These are phyloP conservation scores for Citrus reticulata DNA, from an alignment of 345 rosid genomes.

Conservation along the genomic window DNA sequence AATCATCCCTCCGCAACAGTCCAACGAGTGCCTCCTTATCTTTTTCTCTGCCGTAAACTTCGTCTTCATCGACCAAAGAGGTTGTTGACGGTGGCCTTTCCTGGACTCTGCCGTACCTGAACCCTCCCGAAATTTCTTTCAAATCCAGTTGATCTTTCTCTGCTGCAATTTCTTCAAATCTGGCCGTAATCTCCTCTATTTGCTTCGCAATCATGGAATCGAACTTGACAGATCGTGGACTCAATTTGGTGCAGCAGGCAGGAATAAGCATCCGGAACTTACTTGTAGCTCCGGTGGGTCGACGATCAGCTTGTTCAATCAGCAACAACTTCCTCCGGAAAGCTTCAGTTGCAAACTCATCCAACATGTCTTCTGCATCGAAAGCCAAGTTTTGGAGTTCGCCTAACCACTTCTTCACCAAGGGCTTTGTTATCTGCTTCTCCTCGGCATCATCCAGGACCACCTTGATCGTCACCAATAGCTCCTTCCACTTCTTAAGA, in stretches of 20 bases:
- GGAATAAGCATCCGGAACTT: not conserved
- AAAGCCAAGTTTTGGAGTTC: slow-evolving; percentile 8
- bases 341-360: slow-evolving; percentile 15
- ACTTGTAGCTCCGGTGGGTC: not conserved
- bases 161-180: not conserved
- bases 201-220: not conserved
- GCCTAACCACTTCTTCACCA: slow-evolving; percentile 1
- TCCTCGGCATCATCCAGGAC: slow-evolving; percentile 22
- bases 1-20: not conserved
- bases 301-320: not conserved
- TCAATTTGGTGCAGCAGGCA: not conserved
- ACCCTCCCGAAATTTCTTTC: not conserved
- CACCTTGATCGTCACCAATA: not conserved
- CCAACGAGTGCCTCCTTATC: slow-evolving; percentile 10
- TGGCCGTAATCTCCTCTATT: slow-evolving; percentile 1
- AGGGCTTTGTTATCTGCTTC: not conserved
- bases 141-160: not conserved
- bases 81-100: slow-evolving; percentile 8
- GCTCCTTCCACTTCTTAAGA: slow-evolving; percentile 11
- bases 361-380: slow-evolving; percentile 17
- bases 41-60: slow-evolving; percentile 18
- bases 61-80: slow-evolving; percentile 9
- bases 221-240: not conserved
- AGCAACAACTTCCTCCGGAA: not conserved
- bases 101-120: not conserved